phyloP scores from a whole-genome alignment of 768 basidiomycete genomes.

The Podaxis rugospora region DNA sequence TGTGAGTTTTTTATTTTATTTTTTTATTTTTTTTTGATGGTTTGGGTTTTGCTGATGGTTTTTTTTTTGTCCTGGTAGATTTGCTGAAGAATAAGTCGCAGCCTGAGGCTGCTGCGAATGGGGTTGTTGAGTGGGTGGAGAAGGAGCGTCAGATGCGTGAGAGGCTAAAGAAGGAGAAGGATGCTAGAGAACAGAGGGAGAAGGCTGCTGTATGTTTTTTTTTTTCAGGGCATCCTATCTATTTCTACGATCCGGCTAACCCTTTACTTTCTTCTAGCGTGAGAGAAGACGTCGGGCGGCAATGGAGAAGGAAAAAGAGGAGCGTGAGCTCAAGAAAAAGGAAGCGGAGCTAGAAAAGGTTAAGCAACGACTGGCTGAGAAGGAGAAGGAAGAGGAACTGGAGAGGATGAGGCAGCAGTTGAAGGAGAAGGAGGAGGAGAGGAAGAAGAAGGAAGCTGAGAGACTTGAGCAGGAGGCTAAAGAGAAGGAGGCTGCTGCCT shows the following conservation, averaged over 20 bases:
- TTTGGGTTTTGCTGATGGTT: not conserved
- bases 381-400: slow-evolving; percentile 45
- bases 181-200: slow-evolving; percentile 63
- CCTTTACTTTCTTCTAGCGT: slow-evolving; percentile 23
- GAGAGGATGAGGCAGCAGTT: slow-evolving; percentile 37
- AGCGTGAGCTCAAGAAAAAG: slow-evolving; percentile 63
- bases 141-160: slow-evolving; percentile 73
- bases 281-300: slow-evolving; percentile 52
- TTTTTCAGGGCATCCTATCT: slow-evolving; percentile 14
- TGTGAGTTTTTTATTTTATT: slow-evolving; percentile 68
- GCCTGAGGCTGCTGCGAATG: slow-evolving; percentile 69
- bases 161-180: slow-evolving; percentile 69
- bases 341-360: slow-evolving; percentile 53
- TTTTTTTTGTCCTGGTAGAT: slow-evolving; percentile 37
- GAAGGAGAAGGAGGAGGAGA: slow-evolving; percentile 39
- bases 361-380: slow-evolving; percentile 45
- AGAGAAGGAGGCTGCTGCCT: slow-evolving; percentile 14
- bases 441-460: slow-evolving; percentile 24
- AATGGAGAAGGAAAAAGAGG: slow-evolving; percentile 52
- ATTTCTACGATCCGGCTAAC: not conserved
- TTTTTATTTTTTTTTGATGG: slow-evolving; percentile 12
- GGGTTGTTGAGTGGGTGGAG: slow-evolving; percentile 67
- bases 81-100: slow-evolving; percentile 81
- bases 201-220: slow-evolving; percentile 51
- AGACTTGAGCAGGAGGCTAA: slow-evolving; percentile 21